Evolutionary conservation across 352 stramenopile genomes (phyloP).

Genomic region (Globisporangium camurandrum): DNA sequence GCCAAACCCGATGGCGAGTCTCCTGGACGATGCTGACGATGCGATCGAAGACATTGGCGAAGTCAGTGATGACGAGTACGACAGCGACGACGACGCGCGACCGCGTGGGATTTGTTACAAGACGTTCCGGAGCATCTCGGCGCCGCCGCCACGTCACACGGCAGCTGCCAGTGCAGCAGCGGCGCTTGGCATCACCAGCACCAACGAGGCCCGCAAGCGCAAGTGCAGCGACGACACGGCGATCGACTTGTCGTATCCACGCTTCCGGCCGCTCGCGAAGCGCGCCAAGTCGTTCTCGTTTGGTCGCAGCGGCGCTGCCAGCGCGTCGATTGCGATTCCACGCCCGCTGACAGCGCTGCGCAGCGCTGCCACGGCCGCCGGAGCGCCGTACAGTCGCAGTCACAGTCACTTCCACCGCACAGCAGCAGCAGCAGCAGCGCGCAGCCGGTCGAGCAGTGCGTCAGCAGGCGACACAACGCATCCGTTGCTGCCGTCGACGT

Average conservation of each 20-base stretch:
- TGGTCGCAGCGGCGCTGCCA: slow-evolving; percentile 20
- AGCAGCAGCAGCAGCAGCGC: slow-evolving; percentile 1
- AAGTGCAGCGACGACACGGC: slow-evolving; percentile 33
- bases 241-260: slow-evolving; percentile 17
- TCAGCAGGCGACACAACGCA: too few relatives aligned
- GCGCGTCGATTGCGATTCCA: slow-evolving; percentile 54
- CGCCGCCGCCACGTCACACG: not conserved
- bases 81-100: slow-evolving; percentile 4
- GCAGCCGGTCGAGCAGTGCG: slow-evolving; percentile 1
- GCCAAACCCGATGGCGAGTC: slow-evolving; percentile 11
- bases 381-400: too few relatives aligned
- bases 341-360: slow-evolving; percentile 5
- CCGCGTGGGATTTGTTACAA: slow-evolving; percentile 2
- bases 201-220: slow-evolving; percentile 45
- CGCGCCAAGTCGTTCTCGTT: slow-evolving; percentile 39
- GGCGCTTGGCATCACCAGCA: slow-evolving; percentile 17
- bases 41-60: too few relatives aligned
- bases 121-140: slow-evolving; percentile 7
- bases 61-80: slow-evolving; percentile 3
- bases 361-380: too few relatives aligned
- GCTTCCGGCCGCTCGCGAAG: slow-evolving; percentile 49
- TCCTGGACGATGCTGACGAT: slow-evolving; percentile 10
- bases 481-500: slow-evolving; percentile 44
- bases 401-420: too few relatives aligned
- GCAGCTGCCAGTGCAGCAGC: slow-evolving; percentile 7